Conservation (phyloP, 2,329 filamentous ascomycete species). For the Ceratocystis huliohia region DNA sequence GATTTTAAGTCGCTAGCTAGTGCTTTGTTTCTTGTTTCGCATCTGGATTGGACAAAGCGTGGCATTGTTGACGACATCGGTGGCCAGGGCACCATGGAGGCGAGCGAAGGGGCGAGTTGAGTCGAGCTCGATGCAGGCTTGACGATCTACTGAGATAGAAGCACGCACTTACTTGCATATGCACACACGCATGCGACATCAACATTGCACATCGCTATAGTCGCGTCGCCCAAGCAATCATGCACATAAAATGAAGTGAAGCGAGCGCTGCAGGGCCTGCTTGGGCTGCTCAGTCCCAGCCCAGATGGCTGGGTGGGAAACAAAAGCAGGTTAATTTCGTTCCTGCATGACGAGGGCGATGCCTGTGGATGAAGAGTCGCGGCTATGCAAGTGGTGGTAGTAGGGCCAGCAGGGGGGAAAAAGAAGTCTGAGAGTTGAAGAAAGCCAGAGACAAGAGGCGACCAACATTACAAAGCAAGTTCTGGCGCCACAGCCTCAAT, state of each 20-base stretch:
- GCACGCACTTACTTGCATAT: background rate
- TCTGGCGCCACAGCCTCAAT: background rate
- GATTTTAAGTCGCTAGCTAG: background rate
- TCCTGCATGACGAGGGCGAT: background rate
- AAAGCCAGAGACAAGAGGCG: background rate
- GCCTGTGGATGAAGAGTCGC: background rate
- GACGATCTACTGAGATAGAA: background rate
- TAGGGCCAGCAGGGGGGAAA: background rate
- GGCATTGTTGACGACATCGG: background rate
- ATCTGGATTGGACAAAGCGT: background rate
- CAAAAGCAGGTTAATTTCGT: slow-evolving; percentile 4
- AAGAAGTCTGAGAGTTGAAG: background rate
- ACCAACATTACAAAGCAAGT: background rate
- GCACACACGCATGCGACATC: background rate
- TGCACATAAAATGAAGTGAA: background rate
- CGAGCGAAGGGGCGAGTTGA: background rate
- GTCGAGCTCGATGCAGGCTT: too few species aligned
- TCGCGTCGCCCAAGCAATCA: slow-evolving; percentile 9
- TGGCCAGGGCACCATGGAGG: background rate
- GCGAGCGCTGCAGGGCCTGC: background rate
- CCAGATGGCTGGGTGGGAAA: background rate
- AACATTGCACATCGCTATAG: background rate
- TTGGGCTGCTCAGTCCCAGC: background rate
- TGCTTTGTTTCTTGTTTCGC: background rate
- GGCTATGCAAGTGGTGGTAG: too few species aligned